These are phyloP conservation scores for Trametes hirsuta DNA, from an alignment of 1,284 basidiomycete species.

Conservation along the genomic window DNA sequence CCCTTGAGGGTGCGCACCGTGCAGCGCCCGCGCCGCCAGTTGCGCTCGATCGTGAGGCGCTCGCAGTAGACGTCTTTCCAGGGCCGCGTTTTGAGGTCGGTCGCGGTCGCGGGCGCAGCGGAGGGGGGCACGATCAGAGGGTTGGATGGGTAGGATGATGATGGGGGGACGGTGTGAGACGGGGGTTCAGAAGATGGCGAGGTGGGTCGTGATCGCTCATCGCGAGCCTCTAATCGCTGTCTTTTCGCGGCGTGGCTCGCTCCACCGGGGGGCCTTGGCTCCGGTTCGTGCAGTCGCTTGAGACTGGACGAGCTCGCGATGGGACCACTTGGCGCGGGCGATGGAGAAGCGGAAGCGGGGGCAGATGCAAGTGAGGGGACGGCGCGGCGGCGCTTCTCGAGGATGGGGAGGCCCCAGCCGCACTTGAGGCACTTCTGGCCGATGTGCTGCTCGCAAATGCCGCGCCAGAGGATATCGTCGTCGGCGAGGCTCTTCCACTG, in stretches of 20 bases:
- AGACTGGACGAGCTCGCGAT: constrained; percentile 3
- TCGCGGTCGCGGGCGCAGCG: constrained; percentile 18
- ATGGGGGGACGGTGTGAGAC: constrained; percentile 12
- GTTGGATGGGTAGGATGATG: constrained; percentile 10
- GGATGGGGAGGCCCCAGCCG: constrained; percentile 94
- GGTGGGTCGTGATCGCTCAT: constrained; percentile 7
- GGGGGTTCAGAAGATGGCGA: constrained; percentile 8
- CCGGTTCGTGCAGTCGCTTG: constrained; percentile 35
- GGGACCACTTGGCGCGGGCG: constrained; percentile 24
- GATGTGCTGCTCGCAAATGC: constrained; percentile 99
- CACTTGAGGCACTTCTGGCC: constrained; percentile 97
- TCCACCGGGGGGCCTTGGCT: constrained; percentile 27
- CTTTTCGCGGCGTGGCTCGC: constrained; percentile 49
- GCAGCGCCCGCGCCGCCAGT: constrained; percentile 95
- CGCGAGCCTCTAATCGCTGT: constrained; percentile 40
- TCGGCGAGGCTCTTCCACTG: constrained; percentile 92
- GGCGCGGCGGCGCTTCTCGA: constrained; percentile 75
- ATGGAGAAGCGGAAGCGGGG: constrained; percentile 39
- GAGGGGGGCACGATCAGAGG: constrained; percentile 28
- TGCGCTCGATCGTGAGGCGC: constrained; percentile 92
- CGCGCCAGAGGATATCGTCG: constrained; percentile 95
- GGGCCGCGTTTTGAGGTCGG: constrained; percentile 67
- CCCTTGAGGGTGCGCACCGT: constrained; percentile 86
- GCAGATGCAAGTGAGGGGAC: constrained; percentile 37
- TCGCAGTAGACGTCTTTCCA: constrained; percentile 99